phyloP scores from a whole-genome alignment of 1,284 basidiomycete genomes.

The Phellopilus nigrolimitatus region DNA sequence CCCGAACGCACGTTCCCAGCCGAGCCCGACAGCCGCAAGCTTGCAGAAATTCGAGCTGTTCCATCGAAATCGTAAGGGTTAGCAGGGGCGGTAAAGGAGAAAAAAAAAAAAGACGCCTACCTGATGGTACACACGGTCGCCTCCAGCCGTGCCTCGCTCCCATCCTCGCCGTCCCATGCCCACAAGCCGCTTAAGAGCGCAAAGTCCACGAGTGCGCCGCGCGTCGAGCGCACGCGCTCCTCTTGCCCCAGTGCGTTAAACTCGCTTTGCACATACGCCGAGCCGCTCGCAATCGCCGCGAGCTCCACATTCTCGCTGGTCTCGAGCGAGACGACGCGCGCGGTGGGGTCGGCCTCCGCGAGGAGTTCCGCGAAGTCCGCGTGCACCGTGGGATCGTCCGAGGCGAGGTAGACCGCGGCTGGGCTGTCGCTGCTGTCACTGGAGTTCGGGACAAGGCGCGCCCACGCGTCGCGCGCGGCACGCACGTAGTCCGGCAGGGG shows the following conservation, averaged over 20 bases:
- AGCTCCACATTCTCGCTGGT: constrained; percentile 39
- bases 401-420: constrained; percentile 45
- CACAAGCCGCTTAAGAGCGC: constrained; percentile 58
- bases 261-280: constrained; percentile 49
- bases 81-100: neutral
- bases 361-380: constrained; percentile 40
- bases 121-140: constrained; percentile 54
- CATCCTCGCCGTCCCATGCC: constrained; percentile 32
- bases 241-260: constrained; percentile 40
- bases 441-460: constrained; percentile 32
- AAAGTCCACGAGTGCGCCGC: constrained; percentile 63
- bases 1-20: constrained; percentile 62
- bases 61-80: constrained; percentile 6
- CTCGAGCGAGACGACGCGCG: constrained; percentile 39
- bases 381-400: constrained; percentile 47
- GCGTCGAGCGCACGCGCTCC: constrained; percentile 44
- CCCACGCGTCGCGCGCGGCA: constrained; percentile 40
- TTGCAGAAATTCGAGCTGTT: constrained; percentile 58
- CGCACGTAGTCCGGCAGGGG: constrained; percentile 45
- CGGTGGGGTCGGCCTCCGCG: constrained; percentile 28
- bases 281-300: constrained; percentile 44
- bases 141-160: constrained; percentile 40
- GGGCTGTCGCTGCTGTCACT: neutral
- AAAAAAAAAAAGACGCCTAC: constrained; percentile 33
- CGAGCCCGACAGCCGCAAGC: constrained; percentile 52